A percentile compares a stretch with the other conserved stretches of the same genome.
Evolutionary conservation across 106 monocot genomes (phyloP).

Genomic region (Apostasia ramifera): DNA sequence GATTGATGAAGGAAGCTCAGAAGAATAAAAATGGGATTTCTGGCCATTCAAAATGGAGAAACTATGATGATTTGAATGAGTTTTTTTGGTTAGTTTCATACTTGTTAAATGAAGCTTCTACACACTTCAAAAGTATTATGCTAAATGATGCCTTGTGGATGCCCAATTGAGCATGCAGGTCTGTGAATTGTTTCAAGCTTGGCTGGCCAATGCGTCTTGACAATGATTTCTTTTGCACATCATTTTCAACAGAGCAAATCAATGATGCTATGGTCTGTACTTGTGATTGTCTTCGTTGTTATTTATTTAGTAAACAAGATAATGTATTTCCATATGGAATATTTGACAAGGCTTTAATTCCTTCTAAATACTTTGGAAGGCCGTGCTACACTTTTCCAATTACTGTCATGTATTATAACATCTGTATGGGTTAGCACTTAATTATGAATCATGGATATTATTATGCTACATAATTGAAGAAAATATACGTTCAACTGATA

Average conservation of each 20-base stretch:
- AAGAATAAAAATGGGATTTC: slow-evolving; percentile 57
- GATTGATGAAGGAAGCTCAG: slow-evolving; percentile 53
- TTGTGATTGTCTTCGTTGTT: neutral
- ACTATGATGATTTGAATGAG: slow-evolving; percentile 81
- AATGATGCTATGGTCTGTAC: slow-evolving; percentile 27
- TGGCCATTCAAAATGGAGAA: slow-evolving; percentile 75
- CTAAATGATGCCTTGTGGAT: neutral
- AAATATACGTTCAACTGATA: no score
- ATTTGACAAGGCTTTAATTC: neutral
- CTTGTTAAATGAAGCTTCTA: neutral
- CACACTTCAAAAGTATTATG: neutral
- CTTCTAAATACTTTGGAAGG: neutral
- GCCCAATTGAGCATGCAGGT: slow-evolving; percentile 39
- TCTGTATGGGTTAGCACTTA: no score
- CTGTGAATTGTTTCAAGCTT: slow-evolving; percentile 71
- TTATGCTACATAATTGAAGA: no score
- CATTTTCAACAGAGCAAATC: slow-evolving; percentile 15
- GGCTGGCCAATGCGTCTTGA: slow-evolving; percentile 73
- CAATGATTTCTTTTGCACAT: slow-evolving; percentile 51
- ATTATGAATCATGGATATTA: no score
- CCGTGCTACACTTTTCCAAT: neutral
- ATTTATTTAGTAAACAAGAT: neutral
- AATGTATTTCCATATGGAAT: slow-evolving; percentile 1
- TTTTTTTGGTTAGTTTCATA: slow-evolving; percentile 50
- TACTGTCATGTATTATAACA: neutral